phyloP scores from a whole-genome alignment of 495 filamentous ascomycete species.

The Rhypophila decipiens region DNA sequence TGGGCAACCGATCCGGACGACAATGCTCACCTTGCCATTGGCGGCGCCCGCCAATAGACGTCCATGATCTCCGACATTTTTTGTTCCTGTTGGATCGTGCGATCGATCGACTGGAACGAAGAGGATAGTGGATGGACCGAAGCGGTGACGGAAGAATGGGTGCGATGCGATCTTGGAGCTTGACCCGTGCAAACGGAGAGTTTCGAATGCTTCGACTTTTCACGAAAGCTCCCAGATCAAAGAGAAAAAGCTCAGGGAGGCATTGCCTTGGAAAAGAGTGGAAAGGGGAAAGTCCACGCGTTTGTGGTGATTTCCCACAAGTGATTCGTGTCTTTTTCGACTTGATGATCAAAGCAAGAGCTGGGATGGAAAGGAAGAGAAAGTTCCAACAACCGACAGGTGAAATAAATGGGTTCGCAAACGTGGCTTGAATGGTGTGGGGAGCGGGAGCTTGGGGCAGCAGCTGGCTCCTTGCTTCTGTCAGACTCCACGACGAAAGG shows the following conservation, averaged over 20 bases:
- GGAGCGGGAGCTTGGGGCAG: neutral
- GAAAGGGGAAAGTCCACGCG: slow-evolving; percentile 4
- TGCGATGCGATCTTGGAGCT: too few species aligned
- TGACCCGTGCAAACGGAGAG: too few species aligned
- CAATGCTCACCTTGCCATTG: slow-evolving; percentile 57
- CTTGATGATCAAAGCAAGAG: slow-evolving; percentile 12
- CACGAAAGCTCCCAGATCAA: slow-evolving; percentile 15
- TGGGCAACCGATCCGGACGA: neutral
- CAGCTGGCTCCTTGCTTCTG: neutral
- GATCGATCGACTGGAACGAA: slow-evolving; percentile 3
- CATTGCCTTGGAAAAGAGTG: slow-evolving; percentile 10
- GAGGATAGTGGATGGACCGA: slow-evolving; percentile 4
- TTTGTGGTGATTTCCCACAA: slow-evolving; percentile 7
- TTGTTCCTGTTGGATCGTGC: slow-evolving; percentile 2
- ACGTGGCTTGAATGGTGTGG: neutral
- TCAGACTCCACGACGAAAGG: too few species aligned
- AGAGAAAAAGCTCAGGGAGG: slow-evolving; percentile 14
- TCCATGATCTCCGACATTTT: slow-evolving; percentile 45
- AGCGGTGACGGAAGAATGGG: too few species aligned
- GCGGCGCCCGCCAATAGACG: slow-evolving; percentile 64
- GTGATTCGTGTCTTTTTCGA: slow-evolving; percentile 33
- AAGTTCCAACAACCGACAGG: slow-evolving; percentile 16
- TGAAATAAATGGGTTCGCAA: too few species aligned
- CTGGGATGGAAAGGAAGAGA: slow-evolving; percentile 14
- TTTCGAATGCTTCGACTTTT: slow-evolving; percentile 9